These are phyloP conservation scores for Annona cherimola DNA, from an alignment of 164 flowering plant genomes.

Conservation along the genomic window DNA sequence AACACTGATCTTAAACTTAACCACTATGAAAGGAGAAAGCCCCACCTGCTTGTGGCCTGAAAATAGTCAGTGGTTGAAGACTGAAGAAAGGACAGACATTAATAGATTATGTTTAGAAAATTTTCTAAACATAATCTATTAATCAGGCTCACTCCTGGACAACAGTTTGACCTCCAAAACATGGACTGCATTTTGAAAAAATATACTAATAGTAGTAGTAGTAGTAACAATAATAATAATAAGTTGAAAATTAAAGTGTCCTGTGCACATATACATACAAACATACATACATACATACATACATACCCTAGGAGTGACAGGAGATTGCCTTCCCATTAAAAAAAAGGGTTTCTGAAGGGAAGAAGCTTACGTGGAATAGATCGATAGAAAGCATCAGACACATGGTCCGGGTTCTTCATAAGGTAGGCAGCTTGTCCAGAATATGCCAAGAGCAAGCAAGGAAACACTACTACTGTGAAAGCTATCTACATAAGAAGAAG, in stretches of 20 bases:
- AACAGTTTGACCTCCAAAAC: neutral
- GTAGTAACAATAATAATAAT: no score
- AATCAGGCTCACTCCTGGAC: neutral
- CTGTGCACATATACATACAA: neutral
- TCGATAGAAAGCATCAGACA: constrained; percentile 69
- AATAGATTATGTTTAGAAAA: neutral
- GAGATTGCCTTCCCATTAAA: neutral
- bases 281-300: neutral
- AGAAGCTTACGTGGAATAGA: constrained; percentile 76
- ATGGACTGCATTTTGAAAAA: neutral
- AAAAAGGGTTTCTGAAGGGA: neutral
- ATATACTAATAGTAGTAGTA: no score
- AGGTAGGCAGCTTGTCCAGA: constrained; percentile 96
- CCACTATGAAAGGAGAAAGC: neutral
- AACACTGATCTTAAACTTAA: neutral
- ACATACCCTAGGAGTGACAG: no score
- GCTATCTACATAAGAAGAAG: constrained; percentile 39
- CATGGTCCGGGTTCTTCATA: constrained; percentile 54
- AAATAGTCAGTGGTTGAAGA: neutral
- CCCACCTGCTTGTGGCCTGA: neutral
- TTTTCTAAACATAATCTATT: neutral
- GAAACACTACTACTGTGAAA: constrained; percentile 83
- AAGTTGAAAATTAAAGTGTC: neutral
- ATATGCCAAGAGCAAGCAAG: constrained; percentile 91
- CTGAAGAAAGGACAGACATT: neutral